Evolutionary conservation across 352 stramenopile species (phyloP).

Genomic region (Pythium sukuiense): DNA sequence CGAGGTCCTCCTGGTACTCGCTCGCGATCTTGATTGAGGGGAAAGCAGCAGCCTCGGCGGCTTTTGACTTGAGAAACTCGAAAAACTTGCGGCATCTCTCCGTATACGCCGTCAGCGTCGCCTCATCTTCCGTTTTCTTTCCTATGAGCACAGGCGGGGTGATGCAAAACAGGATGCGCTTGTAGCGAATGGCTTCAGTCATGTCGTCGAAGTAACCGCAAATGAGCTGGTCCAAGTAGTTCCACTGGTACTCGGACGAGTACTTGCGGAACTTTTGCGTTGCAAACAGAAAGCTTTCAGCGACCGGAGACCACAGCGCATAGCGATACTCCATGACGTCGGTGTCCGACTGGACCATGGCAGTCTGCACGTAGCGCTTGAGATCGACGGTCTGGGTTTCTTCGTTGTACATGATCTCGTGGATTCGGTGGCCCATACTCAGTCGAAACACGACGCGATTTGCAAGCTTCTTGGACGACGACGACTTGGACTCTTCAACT

Average conservation of each 20-base stretch:
- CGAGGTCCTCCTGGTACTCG: constrained; percentile 42
- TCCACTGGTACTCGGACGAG: constrained; percentile 82
- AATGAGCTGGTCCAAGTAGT: constrained; percentile 83
- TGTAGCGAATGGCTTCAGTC: constrained; percentile 82
- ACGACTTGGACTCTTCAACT: constrained; percentile 37
- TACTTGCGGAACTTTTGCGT: constrained; percentile 86
- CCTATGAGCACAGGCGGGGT: constrained; percentile 45
- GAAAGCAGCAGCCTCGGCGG: constrained; percentile 51
- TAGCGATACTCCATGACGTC: constrained; percentile 87
- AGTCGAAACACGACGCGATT: constrained; percentile 56
- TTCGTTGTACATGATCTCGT: constrained; percentile 88
- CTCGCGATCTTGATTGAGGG: constrained; percentile 57
- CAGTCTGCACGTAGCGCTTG: constrained; percentile 78
- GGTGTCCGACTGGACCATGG: constrained; percentile 57
- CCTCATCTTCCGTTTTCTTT: constrained; percentile 31
- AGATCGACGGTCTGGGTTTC: constrained; percentile 86
- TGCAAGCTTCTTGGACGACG: not conserved
- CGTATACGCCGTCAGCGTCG: constrained; percentile 53
- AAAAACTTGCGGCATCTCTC: constrained; percentile 70
- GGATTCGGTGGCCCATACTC: constrained; percentile 88
- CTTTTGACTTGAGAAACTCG: constrained; percentile 63
- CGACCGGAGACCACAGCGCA: constrained; percentile 70
- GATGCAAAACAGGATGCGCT: constrained; percentile 74
- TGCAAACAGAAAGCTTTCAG: constrained; percentile 60
- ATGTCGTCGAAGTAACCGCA: constrained; percentile 88